Percentiles rank a stretch among this genome's conserved stretches.
Evolutionary conservation across 2,329 filamentous ascomycete species (phyloP).

Genomic region (Ramichloridium luteum): DNA sequence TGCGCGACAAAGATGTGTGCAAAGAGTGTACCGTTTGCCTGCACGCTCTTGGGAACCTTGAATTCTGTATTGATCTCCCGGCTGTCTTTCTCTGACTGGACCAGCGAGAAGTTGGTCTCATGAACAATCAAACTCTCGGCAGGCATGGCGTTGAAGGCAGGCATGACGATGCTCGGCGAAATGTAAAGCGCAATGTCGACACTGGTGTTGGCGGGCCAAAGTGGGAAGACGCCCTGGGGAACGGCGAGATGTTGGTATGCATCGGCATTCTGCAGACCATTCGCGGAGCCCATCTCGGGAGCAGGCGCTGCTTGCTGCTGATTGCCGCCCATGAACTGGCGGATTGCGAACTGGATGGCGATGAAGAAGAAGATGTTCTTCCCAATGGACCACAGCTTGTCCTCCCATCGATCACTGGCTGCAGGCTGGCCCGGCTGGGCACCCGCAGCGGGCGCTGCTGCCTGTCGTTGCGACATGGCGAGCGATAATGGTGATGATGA

Average conservation of each 20-base stretch:
- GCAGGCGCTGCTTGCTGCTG: constrained; percentile 11
- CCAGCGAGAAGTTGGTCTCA: constrained; percentile 57
- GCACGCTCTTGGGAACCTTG: constrained; percentile 62
- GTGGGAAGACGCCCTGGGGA: constrained; percentile 64
- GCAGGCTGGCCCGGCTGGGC: constrained; percentile 3
- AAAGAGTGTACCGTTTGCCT: constrained; percentile 88
- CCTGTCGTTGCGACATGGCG: neutral
- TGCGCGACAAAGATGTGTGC: constrained; percentile 86
- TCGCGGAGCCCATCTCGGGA: constrained; percentile 10
- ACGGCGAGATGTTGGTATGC: constrained; percentile 45
- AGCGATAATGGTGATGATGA: no score
- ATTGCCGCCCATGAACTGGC: constrained; percentile 39
- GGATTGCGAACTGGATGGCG: constrained; percentile 45
- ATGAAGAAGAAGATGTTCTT: constrained; percentile 50
- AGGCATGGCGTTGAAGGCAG: constrained; percentile 52
- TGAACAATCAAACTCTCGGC: constrained; percentile 60
- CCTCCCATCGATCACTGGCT: constrained; percentile 14
- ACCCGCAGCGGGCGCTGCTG: constrained; percentile 3
- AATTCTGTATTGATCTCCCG: constrained; percentile 68
- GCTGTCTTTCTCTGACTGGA: constrained; percentile 54
- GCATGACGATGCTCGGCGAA: constrained; percentile 59
- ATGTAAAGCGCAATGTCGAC: constrained; percentile 80
- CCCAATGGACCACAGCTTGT: constrained; percentile 24
- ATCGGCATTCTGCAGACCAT: constrained; percentile 27
- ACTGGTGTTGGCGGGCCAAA: constrained; percentile 69